Conservation (phyloP, 192 early-diverging fungal genomes). For the Cladochytrium replicatum region DNA sequence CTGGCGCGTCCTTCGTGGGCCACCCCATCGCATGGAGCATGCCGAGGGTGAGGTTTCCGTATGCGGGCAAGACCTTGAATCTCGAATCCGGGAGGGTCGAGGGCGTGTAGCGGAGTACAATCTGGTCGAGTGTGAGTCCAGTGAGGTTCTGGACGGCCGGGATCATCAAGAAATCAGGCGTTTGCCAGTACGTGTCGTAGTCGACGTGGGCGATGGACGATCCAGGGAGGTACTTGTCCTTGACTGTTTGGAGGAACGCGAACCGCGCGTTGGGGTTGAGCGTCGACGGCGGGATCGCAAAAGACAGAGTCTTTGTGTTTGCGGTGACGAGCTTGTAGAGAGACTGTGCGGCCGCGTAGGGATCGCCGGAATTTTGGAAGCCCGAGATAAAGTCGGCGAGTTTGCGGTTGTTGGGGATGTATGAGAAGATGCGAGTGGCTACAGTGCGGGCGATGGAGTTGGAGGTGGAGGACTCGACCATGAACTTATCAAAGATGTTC, state of each 20-base stretch:
- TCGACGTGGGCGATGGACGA: slow-evolving; percentile 25
- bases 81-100: too few relatives aligned
- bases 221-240: slow-evolving; percentile 14
- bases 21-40: slow-evolving; percentile 19
- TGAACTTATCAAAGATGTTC: slow-evolving; percentile 13
- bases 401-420: too few relatives aligned
- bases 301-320: too few relatives aligned
- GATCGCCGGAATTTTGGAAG: slow-evolving; percentile 11
- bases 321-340: slow-evolving; percentile 3
- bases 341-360: slow-evolving; percentile 7
- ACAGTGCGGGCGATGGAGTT: not conserved
- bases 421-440: too few relatives aligned
- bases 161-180: slow-evolving; percentile 31
- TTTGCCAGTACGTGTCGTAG: slow-evolving; percentile 10
- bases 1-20: too few relatives aligned
- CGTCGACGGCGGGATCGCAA: too few relatives aligned
- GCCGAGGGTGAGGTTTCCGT: slow-evolving; percentile 14
- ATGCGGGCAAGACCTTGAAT: too few relatives aligned
- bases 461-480: not conserved
- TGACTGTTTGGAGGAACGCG: not conserved
- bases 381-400: too few relatives aligned
- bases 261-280: not conserved
- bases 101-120: slow-evolving; percentile 12
- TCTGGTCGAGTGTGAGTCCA: slow-evolving; percentile 17
- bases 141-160: slow-evolving; percentile 8